These are phyloP conservation scores for Talaromyces sp. DNA, from an alignment of 2,329 filamentous ascomycete genomes.

Conservation along the genomic window DNA sequence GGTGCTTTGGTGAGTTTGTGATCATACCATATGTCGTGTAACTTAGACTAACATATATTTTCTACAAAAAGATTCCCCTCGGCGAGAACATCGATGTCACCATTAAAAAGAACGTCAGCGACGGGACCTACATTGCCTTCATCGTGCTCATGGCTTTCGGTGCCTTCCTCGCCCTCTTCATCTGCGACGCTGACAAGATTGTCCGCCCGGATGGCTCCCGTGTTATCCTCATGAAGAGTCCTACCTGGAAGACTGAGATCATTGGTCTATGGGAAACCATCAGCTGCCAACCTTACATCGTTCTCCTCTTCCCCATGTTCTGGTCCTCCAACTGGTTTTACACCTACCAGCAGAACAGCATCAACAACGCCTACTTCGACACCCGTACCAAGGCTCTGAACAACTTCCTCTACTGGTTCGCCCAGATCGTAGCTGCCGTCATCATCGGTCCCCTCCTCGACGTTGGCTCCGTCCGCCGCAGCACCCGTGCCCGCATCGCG, in stretches of 20 bases:
- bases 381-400: slow-evolving; percentile 73
- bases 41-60: neutral
- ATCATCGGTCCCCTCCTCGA: slow-evolving; percentile 74
- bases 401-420: slow-evolving; percentile 71
- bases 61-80: slow-evolving; percentile 40
- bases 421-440: slow-evolving; percentile 74
- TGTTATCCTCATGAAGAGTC: slow-evolving; percentile 85
- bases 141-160: slow-evolving; percentile 76
- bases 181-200: slow-evolving; percentile 71
- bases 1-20: slow-evolving; percentile 62
- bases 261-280: slow-evolving; percentile 73
- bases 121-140: slow-evolving; percentile 83
- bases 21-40: neutral
- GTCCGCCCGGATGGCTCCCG: slow-evolving; percentile 74
- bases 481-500: slow-evolving; percentile 65
- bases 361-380: slow-evolving; percentile 71
- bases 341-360: slow-evolving; percentile 73
- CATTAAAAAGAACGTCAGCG: slow-evolving; percentile 45
- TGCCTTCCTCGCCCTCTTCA: slow-evolving; percentile 67
- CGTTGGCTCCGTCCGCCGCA: slow-evolving; percentile 58
- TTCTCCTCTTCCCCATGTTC: slow-evolving; percentile 80
- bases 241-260: slow-evolving; percentile 78
- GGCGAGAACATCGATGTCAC: slow-evolving; percentile 45
- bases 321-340: slow-evolving; percentile 78
- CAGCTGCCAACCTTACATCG: slow-evolving; percentile 68